Evolutionary conservation across 352 stramenopile species (phyloP), one percentile per base, ranked within the genome.

Genomic region (Globisporangium megalacanthum): DNA sequence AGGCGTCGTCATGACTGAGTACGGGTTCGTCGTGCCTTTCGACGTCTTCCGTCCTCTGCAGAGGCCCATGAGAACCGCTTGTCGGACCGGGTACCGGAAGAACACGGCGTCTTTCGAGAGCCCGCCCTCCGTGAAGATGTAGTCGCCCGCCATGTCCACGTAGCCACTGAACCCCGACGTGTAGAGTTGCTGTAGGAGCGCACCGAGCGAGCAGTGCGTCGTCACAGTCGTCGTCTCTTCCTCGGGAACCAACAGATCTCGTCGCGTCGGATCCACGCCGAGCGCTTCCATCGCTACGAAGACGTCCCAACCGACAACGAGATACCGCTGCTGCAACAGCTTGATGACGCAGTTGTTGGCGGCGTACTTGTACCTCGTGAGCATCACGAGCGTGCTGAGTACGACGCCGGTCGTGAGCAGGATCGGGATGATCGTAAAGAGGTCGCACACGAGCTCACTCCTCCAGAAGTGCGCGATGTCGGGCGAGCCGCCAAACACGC

Each of bases 391-490:
- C 9, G 57, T 46, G 1, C 68, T 58, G 19, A 77, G 49, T 42
- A 77, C 39, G 9, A 58, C 33, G 14, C 73, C 71, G 19, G 41
- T 52, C 15, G 69, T 41, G 31, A 68, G 63, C 37, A 82, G 54
- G 11, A 79, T 61, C 8, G 49, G 62, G 1, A 80, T 52, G 19
- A 83, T 55, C 3, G 69, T 55, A n/a, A 70, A 61, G 44, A 82
- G 68, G 44, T 86, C 76, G 15, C 72, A 71, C 41, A 80, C 66
- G 49, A 83, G 74, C 49, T 86, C 75, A 20, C 63, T 83, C 13
- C 58, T 50, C 75, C 75, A 86, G 42, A 86, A 81, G 13, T 49
- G 54, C 14, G 62, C 54, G 10, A 83, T 56, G 14, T 72, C 60
- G 7, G 73, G 66, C 7, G 61, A 61, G 1, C 73, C 75, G 14